Percentiles rank a stretch among this genome's conserved stretches.
Evolutionary conservation across 768 basidiomycete genomes (phyloP).

Genomic region (Cystoderma amianthinum): DNA sequence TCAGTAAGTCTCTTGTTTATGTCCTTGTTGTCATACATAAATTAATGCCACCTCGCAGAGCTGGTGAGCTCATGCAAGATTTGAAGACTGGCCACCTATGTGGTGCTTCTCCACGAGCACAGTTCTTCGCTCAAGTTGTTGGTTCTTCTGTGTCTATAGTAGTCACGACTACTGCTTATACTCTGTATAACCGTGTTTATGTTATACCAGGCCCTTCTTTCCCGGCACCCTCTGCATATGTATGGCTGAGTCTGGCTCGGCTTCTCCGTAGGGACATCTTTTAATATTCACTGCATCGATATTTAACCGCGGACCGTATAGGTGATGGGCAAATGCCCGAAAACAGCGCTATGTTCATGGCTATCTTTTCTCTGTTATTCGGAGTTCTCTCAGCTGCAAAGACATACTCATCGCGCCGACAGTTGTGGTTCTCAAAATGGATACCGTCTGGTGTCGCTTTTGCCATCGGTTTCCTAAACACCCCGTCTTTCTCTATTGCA

Average conservation of each 20-base stretch:
- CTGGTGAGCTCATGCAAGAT: conserved; percentile 98
- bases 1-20: conserved; percentile 46
- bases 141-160: conserved; percentile 85
- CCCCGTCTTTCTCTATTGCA: conserved; percentile 90
- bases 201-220: conserved; percentile 91
- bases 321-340: conserved; percentile 81
- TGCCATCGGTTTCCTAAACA: conserved; percentile 93
- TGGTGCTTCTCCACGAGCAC: conserved; percentile 84
- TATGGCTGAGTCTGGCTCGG: conserved; percentile 80
- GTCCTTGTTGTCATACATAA: no score
- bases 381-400: conserved; percentile 62
- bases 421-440: conserved; percentile 58
- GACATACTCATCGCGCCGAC: conserved; percentile 42
- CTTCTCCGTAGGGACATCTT: conserved; percentile 52
- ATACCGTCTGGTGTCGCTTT: conserved; percentile 93
- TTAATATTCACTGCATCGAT: conserved; percentile 8
- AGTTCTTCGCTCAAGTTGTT: conserved; percentile 91
- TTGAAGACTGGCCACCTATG: conserved; percentile 95
- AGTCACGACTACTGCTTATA: conserved; percentile 84
- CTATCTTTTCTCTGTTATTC: conserved; percentile 67
- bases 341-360: conserved; percentile 73
- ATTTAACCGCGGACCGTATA: conserved; percentile 25
- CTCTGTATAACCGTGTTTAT: conserved; percentile 83
- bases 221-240: conserved; percentile 91
- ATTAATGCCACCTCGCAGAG: conserved; percentile 38